Evolutionary conservation across 208 protist genomes (phyloP).

Genomic region (Phytomonas sp.): DNA sequence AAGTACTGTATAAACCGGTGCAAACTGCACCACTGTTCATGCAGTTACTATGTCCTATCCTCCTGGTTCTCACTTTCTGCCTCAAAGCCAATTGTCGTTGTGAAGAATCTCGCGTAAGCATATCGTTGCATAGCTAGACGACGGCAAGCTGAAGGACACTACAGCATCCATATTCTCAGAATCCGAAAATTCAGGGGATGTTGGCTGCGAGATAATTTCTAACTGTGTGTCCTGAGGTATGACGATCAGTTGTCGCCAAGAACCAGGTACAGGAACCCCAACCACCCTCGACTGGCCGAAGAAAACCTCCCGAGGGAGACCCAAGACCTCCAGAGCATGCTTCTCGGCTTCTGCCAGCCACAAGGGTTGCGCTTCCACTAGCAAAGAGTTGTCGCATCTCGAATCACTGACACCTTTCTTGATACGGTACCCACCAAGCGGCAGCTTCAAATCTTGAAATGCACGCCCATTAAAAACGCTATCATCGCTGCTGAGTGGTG

Average conservation of each 20-base stretch:
- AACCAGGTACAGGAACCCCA: slow-evolving; percentile 57
- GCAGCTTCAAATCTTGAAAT: slow-evolving; percentile 11
- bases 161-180: not conserved
- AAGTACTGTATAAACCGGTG: not conserved
- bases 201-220: not conserved
- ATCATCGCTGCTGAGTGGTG: not conserved
- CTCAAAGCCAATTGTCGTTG: slow-evolving; percentile 57
- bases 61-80: not conserved
- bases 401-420: not conserved
- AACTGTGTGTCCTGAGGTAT: slow-evolving; percentile 9
- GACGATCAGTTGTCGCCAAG: slow-evolving; percentile 42
- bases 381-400: not conserved
- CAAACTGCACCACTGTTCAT: not conserved
- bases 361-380: not conserved
- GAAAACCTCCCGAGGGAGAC: slow-evolving; percentile 18
- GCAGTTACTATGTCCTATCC: not conserved
- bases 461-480: not conserved
- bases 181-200: not conserved
- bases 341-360: slow-evolving; percentile 15
- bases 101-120: slow-evolving; percentile 66
- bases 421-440: slow-evolving; percentile 21
- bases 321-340: slow-evolving; percentile 19
- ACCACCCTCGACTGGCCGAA: slow-evolving; percentile 44
- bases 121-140: slow-evolving; percentile 80
- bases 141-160: slow-evolving; percentile 53